These are phyloP conservation scores for Penicillium corylophilum DNA, from an alignment of 2,329 filamentous ascomycete species.

Conservation along the genomic window DNA sequence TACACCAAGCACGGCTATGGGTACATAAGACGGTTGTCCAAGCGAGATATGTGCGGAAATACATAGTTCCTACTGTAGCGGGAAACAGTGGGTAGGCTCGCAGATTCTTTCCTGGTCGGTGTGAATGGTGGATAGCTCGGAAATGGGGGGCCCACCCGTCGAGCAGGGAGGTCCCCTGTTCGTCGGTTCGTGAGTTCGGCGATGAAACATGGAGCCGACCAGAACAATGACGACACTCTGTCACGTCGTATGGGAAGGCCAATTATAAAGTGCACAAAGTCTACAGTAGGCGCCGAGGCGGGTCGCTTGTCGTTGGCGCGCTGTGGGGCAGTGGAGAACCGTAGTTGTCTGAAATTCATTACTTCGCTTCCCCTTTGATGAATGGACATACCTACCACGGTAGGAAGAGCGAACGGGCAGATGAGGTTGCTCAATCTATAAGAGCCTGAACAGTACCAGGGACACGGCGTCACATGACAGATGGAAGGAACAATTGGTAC, in stretches of 20 bases:
- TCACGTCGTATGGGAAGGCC: neutral
- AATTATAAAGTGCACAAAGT: neutral
- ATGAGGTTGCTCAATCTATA: neutral
- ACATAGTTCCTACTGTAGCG: neutral
- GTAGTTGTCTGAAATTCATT: neutral
- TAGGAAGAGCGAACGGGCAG: neutral
- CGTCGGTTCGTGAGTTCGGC: neutral
- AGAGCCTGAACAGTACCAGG: neutral
- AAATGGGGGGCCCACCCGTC: neutral
- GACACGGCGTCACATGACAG: conserved; percentile 10
- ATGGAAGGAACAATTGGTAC: conserved; percentile 6
- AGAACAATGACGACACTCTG: conserved; percentile 5
- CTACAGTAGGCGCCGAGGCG: conserved; percentile 13
- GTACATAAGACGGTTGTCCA: neutral
- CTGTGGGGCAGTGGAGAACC: conserved; percentile 15
- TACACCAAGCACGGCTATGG: neutral
- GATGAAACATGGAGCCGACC: conserved; percentile 6
- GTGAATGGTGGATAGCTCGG: neutral
- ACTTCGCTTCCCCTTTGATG: neutral
- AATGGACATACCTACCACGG: neutral
- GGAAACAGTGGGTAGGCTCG: neutral
- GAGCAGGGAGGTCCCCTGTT: conserved; percentile 10
- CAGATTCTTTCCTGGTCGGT: neutral
- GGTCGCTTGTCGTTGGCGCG: conserved; percentile 20
- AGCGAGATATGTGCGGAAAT: conserved; percentile 5